Percentiles rank a stretch among this genome's conserved stretches.
These are phyloP conservation scores for Gynochthodes officinalis DNA, from an alignment of 257 asterid genomes.

Conservation along the genomic window DNA sequence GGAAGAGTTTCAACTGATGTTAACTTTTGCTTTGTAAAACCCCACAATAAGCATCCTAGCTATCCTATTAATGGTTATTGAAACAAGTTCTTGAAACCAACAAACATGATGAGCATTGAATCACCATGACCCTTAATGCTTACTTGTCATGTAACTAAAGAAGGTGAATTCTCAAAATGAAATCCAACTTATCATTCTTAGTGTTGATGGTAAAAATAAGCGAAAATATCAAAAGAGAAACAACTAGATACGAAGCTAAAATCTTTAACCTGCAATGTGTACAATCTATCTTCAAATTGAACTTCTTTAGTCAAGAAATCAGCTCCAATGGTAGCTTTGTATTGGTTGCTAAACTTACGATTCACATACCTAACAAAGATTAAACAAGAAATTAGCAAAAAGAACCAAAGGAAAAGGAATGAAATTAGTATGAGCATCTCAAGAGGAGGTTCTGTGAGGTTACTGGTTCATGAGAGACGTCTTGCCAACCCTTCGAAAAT, in stretches of 20 bases:
- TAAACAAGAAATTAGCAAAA: not conserved
- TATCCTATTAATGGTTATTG: not conserved
- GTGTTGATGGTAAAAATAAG: no score
- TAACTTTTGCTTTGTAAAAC: not conserved
- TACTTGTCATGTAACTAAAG: not conserved
- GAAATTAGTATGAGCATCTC: not conserved
- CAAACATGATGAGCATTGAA: not conserved
- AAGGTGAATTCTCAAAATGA: not conserved
- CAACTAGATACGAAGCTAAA: not conserved
- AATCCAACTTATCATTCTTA: not conserved
- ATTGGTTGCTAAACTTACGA: conserved; percentile 44
- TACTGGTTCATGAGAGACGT: conserved; percentile 58
- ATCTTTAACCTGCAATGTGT: conserved; percentile 36
- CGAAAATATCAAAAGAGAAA: not conserved
- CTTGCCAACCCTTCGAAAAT: conserved; percentile 45
- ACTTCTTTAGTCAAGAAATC: conserved; percentile 51
- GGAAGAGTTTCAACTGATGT: not conserved
- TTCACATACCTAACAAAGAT: conserved; percentile 34
- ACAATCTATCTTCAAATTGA: conserved; percentile 41
- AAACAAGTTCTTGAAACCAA: not conserved
- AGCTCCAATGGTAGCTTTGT: conserved; percentile 54
- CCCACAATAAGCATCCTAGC: no score
- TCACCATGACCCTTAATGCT: not conserved
- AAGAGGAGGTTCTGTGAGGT: not conserved
- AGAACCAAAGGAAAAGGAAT: conserved; percentile 1